phyloP scores from a whole-genome alignment of 1,139 yeast species.

The Entelexis paramagnoliae region DNA sequence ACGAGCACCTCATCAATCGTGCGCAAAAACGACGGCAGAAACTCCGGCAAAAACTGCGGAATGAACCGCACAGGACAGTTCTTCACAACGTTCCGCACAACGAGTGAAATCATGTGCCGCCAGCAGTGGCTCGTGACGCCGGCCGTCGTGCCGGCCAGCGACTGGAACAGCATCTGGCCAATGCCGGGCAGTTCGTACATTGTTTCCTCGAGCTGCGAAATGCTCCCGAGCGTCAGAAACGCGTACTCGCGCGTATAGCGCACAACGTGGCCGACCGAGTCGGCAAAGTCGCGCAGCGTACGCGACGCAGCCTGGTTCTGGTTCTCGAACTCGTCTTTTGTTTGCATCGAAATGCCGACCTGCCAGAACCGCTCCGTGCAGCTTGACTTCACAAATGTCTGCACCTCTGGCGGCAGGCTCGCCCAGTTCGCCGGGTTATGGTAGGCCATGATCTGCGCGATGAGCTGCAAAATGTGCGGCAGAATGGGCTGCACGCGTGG shows the following conservation, averaged over 20 bases:
- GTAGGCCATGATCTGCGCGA: conserved; percentile 86
- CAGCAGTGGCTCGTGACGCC: conserved; percentile 93
- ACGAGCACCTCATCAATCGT: conserved; percentile 64
- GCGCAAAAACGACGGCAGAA: conserved; percentile 63
- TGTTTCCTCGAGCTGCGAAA: conserved; percentile 81
- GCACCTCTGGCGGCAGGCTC: conserved; percentile 78
- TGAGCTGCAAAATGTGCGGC: conserved; percentile 78
- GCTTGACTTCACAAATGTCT: conserved; percentile 75
- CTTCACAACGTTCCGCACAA: conserved; percentile 73
- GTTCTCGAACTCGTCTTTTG: conserved; percentile 88
- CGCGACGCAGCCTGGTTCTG: conserved; percentile 91
- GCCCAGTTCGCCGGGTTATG: conserved; percentile 91
- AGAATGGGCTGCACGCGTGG: conserved; percentile 86
- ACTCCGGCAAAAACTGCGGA: conserved; percentile 58
- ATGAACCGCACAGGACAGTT: conserved; percentile 73
- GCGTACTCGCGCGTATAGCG: conserved; percentile 96
- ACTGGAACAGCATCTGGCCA: conserved; percentile 67
- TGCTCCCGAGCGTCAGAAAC: conserved; percentile 77
- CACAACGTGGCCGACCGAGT: conserved; percentile 93
- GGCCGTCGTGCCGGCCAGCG: conserved; percentile 71
- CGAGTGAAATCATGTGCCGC: conserved; percentile 91
- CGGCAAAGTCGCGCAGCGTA: conserved; percentile 91
- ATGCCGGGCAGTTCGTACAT: conserved; percentile 77
- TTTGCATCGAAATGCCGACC: conserved; percentile 89
- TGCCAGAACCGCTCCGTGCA: conserved; percentile 97